Percentiles rank a stretch among this genome's conserved stretches.
Conservation (phyloP, 257 asterid genomes). For the Pogostemon cablin region DNA sequence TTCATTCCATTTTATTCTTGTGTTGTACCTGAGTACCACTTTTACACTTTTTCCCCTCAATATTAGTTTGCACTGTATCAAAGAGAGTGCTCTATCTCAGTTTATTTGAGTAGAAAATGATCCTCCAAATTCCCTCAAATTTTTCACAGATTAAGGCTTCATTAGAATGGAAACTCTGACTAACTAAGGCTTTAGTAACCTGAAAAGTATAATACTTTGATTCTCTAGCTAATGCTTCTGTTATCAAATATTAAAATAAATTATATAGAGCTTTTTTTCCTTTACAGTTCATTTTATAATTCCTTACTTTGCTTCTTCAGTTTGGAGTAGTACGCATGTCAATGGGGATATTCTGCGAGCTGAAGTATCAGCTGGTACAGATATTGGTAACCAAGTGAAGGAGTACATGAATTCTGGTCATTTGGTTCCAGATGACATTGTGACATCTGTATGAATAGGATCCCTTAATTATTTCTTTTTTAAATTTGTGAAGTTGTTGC, state of each 20-base stretch:
- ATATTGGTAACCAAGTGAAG: conserved; percentile 81
- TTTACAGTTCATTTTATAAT: conserved; percentile 9
- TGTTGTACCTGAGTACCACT: not conserved
- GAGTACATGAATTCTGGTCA: conserved; percentile 86
- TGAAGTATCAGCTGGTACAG: conserved; percentile 83
- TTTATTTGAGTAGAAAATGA: conserved; percentile 8
- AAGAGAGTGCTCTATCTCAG: not conserved
- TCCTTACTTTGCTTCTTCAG: conserved; percentile 49
- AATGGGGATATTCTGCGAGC: conserved; percentile 93
- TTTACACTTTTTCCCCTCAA: not conserved
- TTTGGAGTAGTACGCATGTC: conserved; percentile 91
- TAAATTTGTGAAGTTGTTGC: conserved; percentile 25
- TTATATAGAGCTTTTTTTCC: not conserved
- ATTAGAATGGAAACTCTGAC: not conserved
- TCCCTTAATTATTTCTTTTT: conserved; percentile 11
- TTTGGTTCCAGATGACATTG: conserved; percentile 89
- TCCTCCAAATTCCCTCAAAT: not conserved
- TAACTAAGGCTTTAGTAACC: not conserved
- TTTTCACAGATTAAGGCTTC: conserved; percentile 2
- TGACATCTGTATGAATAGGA: conserved; percentile 67
- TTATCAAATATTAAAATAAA: not conserved
- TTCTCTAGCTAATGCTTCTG: conserved; percentile 2
- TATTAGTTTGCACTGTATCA: not conserved
- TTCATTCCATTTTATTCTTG: not conserved
- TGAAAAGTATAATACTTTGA: not conserved